Conservation (phyloP, 768 basidiomycete species). For the Artomyces pyxidatus region DNA sequence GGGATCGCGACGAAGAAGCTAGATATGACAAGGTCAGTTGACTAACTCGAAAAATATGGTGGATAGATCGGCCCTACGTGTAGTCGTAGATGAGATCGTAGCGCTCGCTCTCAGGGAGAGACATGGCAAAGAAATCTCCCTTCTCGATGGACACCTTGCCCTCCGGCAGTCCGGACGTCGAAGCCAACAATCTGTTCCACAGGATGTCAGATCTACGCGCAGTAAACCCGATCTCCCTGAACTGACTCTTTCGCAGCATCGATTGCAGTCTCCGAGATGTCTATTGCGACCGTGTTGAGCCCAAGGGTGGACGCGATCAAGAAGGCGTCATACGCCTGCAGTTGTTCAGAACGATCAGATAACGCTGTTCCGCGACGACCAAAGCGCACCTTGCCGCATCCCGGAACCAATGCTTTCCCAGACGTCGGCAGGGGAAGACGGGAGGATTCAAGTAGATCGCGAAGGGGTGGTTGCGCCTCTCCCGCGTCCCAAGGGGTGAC, state of each 20-base stretch:
- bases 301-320: slow-evolving; percentile 44
- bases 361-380: not conserved
- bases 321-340: slow-evolving; percentile 53
- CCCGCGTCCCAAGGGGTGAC: slow-evolving; percentile 62
- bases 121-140: slow-evolving; percentile 49
- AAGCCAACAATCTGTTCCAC: slow-evolving; percentile 12
- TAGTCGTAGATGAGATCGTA: slow-evolving; percentile 63
- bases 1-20: slow-evolving; percentile 73
- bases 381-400: slow-evolving; percentile 42
- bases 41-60: not conserved
- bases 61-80: slow-evolving; percentile 31
- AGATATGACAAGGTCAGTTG: too few relatives aligned
- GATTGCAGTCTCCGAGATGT: slow-evolving; percentile 50
- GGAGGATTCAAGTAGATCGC: slow-evolving; percentile 39
- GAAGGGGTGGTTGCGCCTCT: slow-evolving; percentile 45
- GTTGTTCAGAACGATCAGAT: not conserved
- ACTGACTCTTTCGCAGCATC: slow-evolving; percentile 35
- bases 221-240: not conserved
- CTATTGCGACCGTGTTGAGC: slow-evolving; percentile 42
- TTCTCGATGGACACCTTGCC: slow-evolving; percentile 32
- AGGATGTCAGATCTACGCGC: not conserved
- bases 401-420: slow-evolving; percentile 42
- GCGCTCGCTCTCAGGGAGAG: slow-evolving; percentile 22
- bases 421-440: slow-evolving; percentile 34
- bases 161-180: slow-evolving; percentile 16